These are phyloP conservation scores for Cladorrhinum sp. DNA, from an alignment of 2,329 filamentous ascomycete species.

Conservation along the genomic window DNA sequence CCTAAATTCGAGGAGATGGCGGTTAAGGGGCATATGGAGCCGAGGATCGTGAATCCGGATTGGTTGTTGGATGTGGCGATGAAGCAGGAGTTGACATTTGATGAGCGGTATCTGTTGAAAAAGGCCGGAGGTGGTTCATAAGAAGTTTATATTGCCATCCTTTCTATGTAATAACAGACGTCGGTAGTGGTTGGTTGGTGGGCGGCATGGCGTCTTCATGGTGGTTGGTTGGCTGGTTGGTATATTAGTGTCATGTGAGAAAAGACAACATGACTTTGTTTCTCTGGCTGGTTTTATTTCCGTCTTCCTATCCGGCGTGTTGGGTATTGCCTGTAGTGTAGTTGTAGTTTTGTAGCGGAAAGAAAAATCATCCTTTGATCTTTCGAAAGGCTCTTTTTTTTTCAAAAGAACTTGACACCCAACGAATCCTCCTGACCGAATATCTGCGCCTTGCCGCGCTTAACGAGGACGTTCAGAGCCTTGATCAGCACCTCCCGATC, in stretches of 20 bases:
- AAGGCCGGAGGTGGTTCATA: neutral
- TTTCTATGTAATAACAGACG: neutral
- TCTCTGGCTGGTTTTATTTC: neutral
- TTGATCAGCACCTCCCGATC: conserved; percentile 77
- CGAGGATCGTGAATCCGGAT: conserved; percentile 77
- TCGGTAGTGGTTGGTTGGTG: neutral
- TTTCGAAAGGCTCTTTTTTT: neutral
- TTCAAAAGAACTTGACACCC: conserved; percentile 95
- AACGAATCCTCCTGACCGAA: conserved; percentile 86
- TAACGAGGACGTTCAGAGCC: conserved; percentile 77
- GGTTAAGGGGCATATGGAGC: conserved; percentile 70
- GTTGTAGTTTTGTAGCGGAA: neutral
- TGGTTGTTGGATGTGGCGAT: conserved; percentile 91
- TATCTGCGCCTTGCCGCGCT: conserved; percentile 86
- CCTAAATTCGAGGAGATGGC: conserved; percentile 77
- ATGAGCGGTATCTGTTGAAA: conserved; percentile 57
- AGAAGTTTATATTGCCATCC: neutral
- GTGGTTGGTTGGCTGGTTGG: neutral
- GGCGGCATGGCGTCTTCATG: neutral
- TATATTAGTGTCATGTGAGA: neutral
- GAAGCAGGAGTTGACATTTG: conserved; percentile 74
- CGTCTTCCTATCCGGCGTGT: too few relatives aligned
- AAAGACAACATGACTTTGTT: neutral
- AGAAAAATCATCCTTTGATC: too few relatives aligned
- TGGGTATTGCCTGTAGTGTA: too few relatives aligned